phyloP scores from a whole-genome alignment of 768 basidiomycete genomes.

The Suillus plorans region DNA sequence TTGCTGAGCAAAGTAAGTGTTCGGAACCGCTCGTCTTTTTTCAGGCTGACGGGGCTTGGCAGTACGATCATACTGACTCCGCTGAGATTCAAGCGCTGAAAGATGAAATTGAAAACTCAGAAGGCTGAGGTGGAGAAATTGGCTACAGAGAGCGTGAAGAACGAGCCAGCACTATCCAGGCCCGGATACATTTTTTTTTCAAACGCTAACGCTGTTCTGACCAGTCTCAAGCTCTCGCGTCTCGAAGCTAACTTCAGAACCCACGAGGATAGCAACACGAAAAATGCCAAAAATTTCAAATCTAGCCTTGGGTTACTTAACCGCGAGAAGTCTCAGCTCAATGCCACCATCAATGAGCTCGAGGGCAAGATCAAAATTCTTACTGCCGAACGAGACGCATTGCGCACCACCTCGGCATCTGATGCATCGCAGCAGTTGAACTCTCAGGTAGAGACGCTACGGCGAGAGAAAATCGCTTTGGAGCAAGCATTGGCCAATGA shows the following conservation, averaged over 20 bases:
- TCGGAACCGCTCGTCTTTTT: background rate
- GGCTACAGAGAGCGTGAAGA: constrained; percentile 30
- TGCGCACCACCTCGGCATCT: constrained; percentile 18
- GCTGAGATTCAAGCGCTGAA: constrained; percentile 78
- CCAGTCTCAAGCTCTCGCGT: constrained; percentile 34
- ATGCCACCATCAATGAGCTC: constrained; percentile 24
- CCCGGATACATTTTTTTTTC: constrained; percentile 26
- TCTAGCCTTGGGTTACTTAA: constrained; percentile 25
- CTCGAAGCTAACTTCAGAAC: constrained; percentile 45
- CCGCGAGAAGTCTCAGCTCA: constrained; percentile 28
- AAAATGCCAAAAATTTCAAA: constrained; percentile 15
- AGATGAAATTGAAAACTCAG: constrained; percentile 62
- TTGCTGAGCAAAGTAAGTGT: constrained; percentile 70
- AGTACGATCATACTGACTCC: constrained; percentile 90
- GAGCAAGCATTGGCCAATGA: constrained; percentile 41
- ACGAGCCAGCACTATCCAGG: constrained; percentile 26
- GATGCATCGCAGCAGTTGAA: constrained; percentile 31
- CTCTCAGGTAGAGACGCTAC: constrained; percentile 35
- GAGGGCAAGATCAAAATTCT: constrained; percentile 29
- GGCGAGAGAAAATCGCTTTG: constrained; percentile 37
- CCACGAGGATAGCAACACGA: constrained; percentile 27
- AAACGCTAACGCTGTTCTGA: background rate
- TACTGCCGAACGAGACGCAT: constrained; percentile 27
- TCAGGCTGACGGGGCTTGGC: constrained; percentile 5
- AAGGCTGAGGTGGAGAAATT: constrained; percentile 35